These are phyloP conservation scores for Thalassia testudinum DNA, from an alignment of 116 monocot genomes.

Conservation along the genomic window DNA sequence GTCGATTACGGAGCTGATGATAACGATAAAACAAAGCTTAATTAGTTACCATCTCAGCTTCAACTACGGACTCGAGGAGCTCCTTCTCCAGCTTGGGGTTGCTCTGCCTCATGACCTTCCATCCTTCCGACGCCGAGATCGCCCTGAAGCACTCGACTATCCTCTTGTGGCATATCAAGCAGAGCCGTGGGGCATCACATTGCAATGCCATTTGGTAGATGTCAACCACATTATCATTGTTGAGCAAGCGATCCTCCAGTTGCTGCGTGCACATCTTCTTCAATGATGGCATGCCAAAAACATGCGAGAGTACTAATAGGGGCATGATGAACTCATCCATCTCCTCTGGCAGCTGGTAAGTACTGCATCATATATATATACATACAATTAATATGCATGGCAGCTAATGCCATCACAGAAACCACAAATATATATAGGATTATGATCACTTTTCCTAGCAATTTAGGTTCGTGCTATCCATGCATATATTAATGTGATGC, in stretches of 20 bases:
- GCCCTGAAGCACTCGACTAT: constrained; percentile 22
- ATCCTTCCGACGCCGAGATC: constrained; percentile 36
- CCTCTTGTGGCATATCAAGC: constrained; percentile 26
- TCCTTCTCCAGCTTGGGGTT: constrained; percentile 45
- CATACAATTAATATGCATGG: neutral
- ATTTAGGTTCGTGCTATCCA: neutral
- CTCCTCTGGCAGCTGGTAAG: constrained; percentile 18
- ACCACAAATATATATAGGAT: neutral
- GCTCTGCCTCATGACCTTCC: constrained; percentile 40
- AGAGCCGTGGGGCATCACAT: constrained; percentile 48
- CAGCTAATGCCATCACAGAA: neutral
- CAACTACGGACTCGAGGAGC: constrained; percentile 29
- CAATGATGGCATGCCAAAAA: constrained; percentile 26
- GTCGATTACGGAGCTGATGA: no score
- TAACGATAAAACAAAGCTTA: no score
- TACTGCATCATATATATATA: neutral
- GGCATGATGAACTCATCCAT: constrained; percentile 43
- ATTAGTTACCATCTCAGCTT: constrained; percentile 39
- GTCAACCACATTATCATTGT: constrained; percentile 41
- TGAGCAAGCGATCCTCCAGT: constrained; percentile 32
- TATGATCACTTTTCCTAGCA: neutral
- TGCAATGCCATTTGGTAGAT: constrained; percentile 37
- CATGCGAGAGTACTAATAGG: constrained; percentile 50
- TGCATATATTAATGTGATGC: neutral
- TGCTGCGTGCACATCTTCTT: constrained; percentile 34